Conservation (phyloP, 2,329 filamentous ascomycete species). For the Fusarium scirpi region DNA sequence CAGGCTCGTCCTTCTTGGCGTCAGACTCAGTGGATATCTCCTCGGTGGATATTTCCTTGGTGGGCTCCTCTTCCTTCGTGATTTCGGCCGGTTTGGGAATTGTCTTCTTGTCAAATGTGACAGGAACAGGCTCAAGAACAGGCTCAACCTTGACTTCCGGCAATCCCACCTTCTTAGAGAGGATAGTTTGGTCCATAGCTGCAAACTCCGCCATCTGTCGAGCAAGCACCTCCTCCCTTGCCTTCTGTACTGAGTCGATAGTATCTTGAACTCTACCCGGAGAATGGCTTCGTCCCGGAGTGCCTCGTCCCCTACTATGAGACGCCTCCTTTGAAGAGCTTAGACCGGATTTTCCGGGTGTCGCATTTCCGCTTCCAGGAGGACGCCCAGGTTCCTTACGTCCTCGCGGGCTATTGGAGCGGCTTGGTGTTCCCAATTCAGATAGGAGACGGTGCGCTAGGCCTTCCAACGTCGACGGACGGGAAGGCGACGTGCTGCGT, state of each 20-base stretch:
- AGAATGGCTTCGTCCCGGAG: constrained; percentile 57
- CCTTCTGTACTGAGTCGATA: constrained; percentile 46
- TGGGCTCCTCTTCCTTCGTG: constrained; percentile 27
- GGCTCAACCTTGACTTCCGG: constrained; percentile 57
- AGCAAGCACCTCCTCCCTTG: constrained; percentile 52
- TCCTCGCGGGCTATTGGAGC: constrained; percentile 62
- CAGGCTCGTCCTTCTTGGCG: constrained; percentile 16
- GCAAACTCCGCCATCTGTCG: constrained; percentile 71
- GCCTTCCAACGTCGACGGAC: constrained; percentile 68
- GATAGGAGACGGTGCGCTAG: constrained; percentile 73
- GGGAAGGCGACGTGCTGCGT: constrained; percentile 63
- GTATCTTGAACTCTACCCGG: constrained; percentile 51
- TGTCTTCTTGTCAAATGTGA: constrained; percentile 57
- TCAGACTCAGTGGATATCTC: background rate
- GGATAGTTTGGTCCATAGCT: constrained; percentile 72
- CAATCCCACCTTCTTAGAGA: constrained; percentile 66
- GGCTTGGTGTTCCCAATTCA: constrained; percentile 67
- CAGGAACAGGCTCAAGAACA: constrained; percentile 63
- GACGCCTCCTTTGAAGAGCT: constrained; percentile 59
- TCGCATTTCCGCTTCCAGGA: constrained; percentile 50
- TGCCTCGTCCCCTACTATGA: constrained; percentile 51
- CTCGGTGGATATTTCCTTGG: background rate
- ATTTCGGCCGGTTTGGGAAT: constrained; percentile 44
- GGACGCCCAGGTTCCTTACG: constrained; percentile 59
- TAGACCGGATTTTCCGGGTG: constrained; percentile 51